A percentile compares a stretch with the other conserved stretches of the same genome.
phyloP scores from a whole-genome alignment of 208 protist species.

The Acanthamoeba healyi region DNA sequence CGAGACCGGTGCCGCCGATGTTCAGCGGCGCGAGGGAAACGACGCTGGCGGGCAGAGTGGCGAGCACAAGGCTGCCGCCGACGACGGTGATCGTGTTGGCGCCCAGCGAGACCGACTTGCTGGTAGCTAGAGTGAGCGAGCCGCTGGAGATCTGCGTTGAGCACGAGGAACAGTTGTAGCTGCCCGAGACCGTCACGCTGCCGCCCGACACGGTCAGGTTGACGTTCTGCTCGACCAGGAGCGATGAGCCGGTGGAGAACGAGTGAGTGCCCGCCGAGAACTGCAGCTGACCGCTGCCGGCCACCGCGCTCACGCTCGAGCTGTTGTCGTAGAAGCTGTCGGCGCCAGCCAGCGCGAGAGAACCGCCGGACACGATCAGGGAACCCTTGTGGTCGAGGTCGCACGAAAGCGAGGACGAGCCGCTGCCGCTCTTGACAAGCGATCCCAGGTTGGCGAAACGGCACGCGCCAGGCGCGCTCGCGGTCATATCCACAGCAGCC shows the following conservation, averaged over 20 bases:
- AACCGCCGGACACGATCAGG: background rate
- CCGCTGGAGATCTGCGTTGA: background rate
- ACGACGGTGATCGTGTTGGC: background rate
- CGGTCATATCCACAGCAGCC: background rate
- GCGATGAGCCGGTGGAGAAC: constrained; percentile 20
- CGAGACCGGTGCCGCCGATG: background rate
- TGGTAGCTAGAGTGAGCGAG: background rate
- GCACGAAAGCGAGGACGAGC: background rate
- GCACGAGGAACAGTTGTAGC: constrained; percentile 54
- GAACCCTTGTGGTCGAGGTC: constrained; percentile 61
- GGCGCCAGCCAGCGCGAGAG: constrained; percentile 32
- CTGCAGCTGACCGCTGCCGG: constrained; percentile 7
- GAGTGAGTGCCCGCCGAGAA: background rate
- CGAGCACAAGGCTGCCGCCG: constrained; percentile 6
- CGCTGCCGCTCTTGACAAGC: constrained; percentile 46
- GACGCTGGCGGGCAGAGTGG: constrained; percentile 13
- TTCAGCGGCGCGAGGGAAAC: background rate
- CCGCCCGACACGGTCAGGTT: background rate
- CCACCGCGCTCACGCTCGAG: constrained; percentile 1
- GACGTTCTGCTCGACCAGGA: constrained; percentile 4
- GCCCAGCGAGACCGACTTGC: background rate
- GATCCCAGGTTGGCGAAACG: constrained; percentile 28
- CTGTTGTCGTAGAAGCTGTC: constrained; percentile 34
- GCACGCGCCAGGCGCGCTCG: background rate
- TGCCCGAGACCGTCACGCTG: background rate